Evolutionary conservation across 148 eudicot genomes (phyloP).

Genomic region (Drosera capensis): DNA sequence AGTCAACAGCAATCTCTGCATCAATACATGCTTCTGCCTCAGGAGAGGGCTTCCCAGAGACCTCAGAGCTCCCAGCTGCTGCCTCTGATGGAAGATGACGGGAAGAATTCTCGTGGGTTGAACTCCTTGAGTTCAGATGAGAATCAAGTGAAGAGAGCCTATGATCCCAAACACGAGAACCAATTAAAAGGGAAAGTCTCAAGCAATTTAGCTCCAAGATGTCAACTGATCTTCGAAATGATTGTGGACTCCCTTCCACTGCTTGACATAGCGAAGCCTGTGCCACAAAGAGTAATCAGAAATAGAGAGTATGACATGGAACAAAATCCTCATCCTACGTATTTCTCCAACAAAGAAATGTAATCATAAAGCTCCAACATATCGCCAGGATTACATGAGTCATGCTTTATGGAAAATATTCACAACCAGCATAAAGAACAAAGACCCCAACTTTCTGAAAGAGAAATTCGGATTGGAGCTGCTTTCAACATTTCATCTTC

Average conservation of each 20-base stretch:
- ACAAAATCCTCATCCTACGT: slow-evolving; percentile 1
- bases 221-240: slow-evolving; percentile 24
- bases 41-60: slow-evolving; percentile 8
- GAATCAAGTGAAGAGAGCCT: slow-evolving; percentile 56
- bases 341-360: too few species aligned
- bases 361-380: too few species aligned
- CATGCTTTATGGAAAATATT: too few species aligned
- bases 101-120: slow-evolving; percentile 8
- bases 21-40: slow-evolving; percentile 14
- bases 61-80: slow-evolving; percentile 11
- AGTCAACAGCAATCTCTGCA: slow-evolving; percentile 15
- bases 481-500: too few species aligned
- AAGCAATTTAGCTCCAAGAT: slow-evolving; percentile 69
- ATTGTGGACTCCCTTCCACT: slow-evolving; percentile 20
- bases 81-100: slow-evolving; percentile 5
- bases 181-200: slow-evolving; percentile 53
- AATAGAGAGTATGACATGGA: slow-evolving; percentile 1
- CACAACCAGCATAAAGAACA: too few species aligned
- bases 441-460: too few species aligned
- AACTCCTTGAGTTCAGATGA: slow-evolving; percentile 29
- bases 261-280: slow-evolving; percentile 51
- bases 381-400: too few species aligned
- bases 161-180: slow-evolving; percentile 65
- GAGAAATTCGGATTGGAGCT: too few species aligned
- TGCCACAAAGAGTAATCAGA: slow-evolving; percentile 1